Percentiles rank a stretch among this genome's conserved stretches.
These are phyloP conservation scores for Fusarium sp. DNA, from an alignment of 2,329 filamentous ascomycete species.

Conservation along the genomic window DNA sequence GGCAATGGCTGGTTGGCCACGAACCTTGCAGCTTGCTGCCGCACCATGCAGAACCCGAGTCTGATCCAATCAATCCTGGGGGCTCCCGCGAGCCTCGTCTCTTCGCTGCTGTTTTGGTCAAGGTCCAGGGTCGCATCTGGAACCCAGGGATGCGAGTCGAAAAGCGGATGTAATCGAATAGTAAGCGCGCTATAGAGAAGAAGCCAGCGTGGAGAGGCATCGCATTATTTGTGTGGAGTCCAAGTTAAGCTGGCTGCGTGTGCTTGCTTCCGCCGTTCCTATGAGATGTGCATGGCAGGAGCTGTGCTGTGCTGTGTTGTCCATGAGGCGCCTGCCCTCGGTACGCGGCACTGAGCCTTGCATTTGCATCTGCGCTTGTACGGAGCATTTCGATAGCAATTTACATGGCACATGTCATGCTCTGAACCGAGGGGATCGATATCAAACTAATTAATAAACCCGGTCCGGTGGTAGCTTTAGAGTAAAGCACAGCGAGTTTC, in stretches of 20 bases:
- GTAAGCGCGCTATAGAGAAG: constrained; percentile 34
- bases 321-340: constrained; percentile 20
- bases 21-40: constrained; percentile 41
- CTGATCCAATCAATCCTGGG: constrained; percentile 39
- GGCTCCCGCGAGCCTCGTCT: constrained; percentile 15
- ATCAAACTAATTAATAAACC: constrained; percentile 22
- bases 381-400: constrained; percentile 21
- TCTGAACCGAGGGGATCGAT: neutral
- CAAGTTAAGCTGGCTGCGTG: constrained; percentile 29
- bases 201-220: constrained; percentile 26
- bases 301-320: constrained; percentile 6
- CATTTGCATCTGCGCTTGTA: constrained; percentile 27
- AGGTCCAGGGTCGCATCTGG: constrained; percentile 17
- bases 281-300: constrained; percentile 1
- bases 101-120: constrained; percentile 32
- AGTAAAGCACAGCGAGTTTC: constrained; percentile 34
- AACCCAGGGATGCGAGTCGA: constrained; percentile 24
- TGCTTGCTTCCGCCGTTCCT: constrained; percentile 10
- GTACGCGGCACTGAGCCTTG: constrained; percentile 26
- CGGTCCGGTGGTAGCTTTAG: constrained; percentile 22
- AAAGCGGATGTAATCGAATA: constrained; percentile 27
- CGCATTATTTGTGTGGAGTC: constrained; percentile 35
- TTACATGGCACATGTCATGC: constrained; percentile 7
- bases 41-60: constrained; percentile 45
- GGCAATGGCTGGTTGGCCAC: constrained; percentile 17